Conservation (phyloP, 805 yeast species). For the Kuraishia hungarica region DNA sequence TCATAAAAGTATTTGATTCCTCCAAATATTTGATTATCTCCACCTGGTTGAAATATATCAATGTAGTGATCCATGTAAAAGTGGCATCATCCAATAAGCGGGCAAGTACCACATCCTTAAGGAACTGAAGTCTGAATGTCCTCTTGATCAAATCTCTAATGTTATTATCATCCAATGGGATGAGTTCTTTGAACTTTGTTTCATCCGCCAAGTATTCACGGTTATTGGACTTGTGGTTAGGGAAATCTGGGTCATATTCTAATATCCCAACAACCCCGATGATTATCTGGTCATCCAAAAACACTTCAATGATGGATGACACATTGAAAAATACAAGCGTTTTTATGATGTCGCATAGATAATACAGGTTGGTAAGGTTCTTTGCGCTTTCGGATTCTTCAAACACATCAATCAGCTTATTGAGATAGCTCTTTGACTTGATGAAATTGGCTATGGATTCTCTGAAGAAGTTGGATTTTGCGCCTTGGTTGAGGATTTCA, state of each 20-base stretch:
- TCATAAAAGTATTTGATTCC: constrained; percentile 42
- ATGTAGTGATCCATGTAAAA: constrained; percentile 53
- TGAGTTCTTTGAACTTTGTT: constrained; percentile 59
- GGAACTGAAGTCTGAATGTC: constrained; percentile 70
- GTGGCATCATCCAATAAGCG: constrained; percentile 77
- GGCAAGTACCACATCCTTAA: constrained; percentile 82
- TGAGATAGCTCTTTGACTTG: constrained; percentile 42
- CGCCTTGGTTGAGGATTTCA: constrained; percentile 49
- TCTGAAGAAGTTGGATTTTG: constrained; percentile 55
- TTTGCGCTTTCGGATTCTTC: constrained; percentile 44
- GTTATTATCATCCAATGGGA: constrained; percentile 47
- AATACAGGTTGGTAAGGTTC: constrained; percentile 48
- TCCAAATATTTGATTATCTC: constrained; percentile 54
- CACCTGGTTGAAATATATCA: constrained; percentile 62
- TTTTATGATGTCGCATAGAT: constrained; percentile 68
- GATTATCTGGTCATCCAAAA: constrained; percentile 44
- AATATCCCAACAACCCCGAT: constrained; percentile 66
- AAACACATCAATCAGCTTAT: constrained; percentile 43
- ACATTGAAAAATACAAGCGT: constrained; percentile 68
- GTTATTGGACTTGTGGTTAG: constrained; percentile 72
- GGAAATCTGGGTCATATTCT: constrained; percentile 87
- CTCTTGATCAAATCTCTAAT: constrained; percentile 53
- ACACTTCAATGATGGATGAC: constrained; percentile 44
- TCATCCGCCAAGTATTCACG: constrained; percentile 53
- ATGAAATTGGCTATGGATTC: constrained; percentile 52